Percentiles rank a stretch among this genome's conserved stretches.
Evolutionary conservation across 371 early-diverging fungal genomes (phyloP).

Genomic region (Saksenaea vasiformis): DNA sequence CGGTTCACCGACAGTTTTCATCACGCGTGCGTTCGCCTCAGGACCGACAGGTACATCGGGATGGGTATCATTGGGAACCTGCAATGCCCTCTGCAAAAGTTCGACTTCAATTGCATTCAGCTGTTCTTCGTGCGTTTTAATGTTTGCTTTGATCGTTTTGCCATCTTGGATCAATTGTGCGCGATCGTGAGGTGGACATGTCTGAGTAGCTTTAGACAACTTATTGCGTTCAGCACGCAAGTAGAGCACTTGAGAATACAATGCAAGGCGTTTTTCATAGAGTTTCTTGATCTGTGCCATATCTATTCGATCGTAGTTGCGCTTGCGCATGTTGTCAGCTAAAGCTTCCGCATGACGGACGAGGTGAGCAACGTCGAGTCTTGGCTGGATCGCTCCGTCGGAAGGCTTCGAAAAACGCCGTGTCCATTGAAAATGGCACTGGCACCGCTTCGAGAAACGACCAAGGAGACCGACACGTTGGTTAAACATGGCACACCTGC

Average conservation of each 20-base stretch:
- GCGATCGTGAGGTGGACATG: not conserved
- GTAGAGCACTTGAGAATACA: constrained; percentile 37
- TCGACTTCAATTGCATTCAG: constrained; percentile 36
- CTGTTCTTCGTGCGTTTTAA: constrained; percentile 37
- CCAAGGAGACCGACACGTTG: not conserved
- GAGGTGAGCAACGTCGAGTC: constrained; percentile 63
- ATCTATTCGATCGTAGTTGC: constrained; percentile 53
- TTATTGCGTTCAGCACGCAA: constrained; percentile 55
- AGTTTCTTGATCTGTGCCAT: constrained; percentile 47
- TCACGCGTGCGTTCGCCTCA: constrained; percentile 55
- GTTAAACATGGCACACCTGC: not conserved
- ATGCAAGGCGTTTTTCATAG: constrained; percentile 44
- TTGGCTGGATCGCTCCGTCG: constrained; percentile 31
- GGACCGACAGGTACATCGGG: constrained; percentile 67
- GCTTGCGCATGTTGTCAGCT: constrained; percentile 52
- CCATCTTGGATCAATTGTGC: constrained; percentile 10
- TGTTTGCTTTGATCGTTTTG: constrained; percentile 23
- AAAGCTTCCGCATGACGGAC: constrained; percentile 52
- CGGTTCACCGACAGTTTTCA: constrained; percentile 50
- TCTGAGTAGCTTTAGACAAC: constrained; percentile 31
- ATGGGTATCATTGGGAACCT: constrained; percentile 77
- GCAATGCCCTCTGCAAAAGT: constrained; percentile 56
- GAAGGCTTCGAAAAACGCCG: not conserved
- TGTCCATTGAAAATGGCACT: not conserved
- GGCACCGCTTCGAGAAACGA: not conserved